These are phyloP conservation scores for Comarum palustre DNA, from an alignment of 306 rosid genomes.

Conservation along the genomic window DNA sequence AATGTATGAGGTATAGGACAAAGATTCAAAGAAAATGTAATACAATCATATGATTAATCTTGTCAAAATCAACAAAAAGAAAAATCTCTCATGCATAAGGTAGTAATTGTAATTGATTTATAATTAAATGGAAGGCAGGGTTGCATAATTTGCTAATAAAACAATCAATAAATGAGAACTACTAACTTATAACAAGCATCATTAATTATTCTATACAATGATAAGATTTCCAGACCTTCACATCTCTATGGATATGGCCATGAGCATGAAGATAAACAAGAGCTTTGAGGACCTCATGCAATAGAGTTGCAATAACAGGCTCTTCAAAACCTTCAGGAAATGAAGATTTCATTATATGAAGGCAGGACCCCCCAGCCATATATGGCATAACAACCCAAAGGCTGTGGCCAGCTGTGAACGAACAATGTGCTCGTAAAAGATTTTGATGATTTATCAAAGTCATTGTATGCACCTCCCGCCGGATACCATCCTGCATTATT, in stretches of 20 bases:
- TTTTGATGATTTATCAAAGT: slow-evolving; percentile 79
- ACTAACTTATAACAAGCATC: not conserved
- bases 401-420: slow-evolving; percentile 80
- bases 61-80: not conserved
- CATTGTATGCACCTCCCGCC: slow-evolving; percentile 90
- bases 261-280: slow-evolving; percentile 91
- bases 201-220: slow-evolving; percentile 3
- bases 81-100: not conserved
- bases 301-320: slow-evolving; percentile 78
- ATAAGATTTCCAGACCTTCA: slow-evolving; percentile 56
- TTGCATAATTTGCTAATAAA: not conserved
- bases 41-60: not conserved
- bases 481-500: slow-evolving; percentile 82
- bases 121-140: not conserved
- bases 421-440: slow-evolving; percentile 82
- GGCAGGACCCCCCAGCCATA: slow-evolving; percentile 98
- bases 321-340: slow-evolving; percentile 90
- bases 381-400: slow-evolving; percentile 99
- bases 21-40: not conserved
- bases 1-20: not conserved
- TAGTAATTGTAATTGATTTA: not conserved
- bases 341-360: slow-evolving; percentile 84
- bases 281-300: slow-evolving; percentile 91
- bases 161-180: not conserved
- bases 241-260: slow-evolving; percentile 96